Base-by-base conservation (phyloP, 108 stramenopile genomes). In the Cylindrotheca fusiformis region DNA sequence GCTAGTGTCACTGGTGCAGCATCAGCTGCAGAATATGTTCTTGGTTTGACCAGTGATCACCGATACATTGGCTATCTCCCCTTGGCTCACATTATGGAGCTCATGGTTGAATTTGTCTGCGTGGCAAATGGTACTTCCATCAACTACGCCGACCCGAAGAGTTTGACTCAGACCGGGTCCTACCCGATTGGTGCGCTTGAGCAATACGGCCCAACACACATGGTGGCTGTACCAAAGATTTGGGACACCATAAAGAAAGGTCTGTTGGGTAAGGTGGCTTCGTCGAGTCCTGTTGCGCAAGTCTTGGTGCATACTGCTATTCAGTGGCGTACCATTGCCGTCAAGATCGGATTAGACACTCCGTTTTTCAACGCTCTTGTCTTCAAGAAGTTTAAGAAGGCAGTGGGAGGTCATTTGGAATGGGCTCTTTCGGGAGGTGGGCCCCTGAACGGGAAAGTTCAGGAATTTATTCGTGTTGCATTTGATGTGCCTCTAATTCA, bases 221-320 rank as follows among this genome's bases (percentile, higher is more conserved):
- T 95, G 89, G 89, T 84, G 22, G 94, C 82, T 18, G 94, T 95
- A 31, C 94, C 94, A 29, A 95, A 95, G 68, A 89, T 96, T 78
- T 96, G 95, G 95, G 95, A 96, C 72, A 80, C 88, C 59, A 92
- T 95, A 72, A 95, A 95, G 70, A 95, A 95, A 65, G 94, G 89
- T 25, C 69, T 92, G 48, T 61, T 88, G 56, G 89, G 87, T 47
- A 93, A 93, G 75, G 82, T 95, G 29, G 79, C 80, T 6, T 58
- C 60, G 2, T 84, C 77, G 21, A 78, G 84, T 17, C 78, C 79
- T 20, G 75, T 93, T 25, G 77, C 72, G 17, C 79, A 86, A 55
- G 74, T 77, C 31, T 61, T 95, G 45, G 83, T 89, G 41, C 60
- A 86, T 6, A 87, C 83, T 2, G 91, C 87, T 3, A 74, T 93